Evolutionary conservation across 2,329 filamentous ascomycete genomes (phyloP), one percentile per base, ranked within the genome.

Genomic region (Ophiostoma fasciatum): DNA sequence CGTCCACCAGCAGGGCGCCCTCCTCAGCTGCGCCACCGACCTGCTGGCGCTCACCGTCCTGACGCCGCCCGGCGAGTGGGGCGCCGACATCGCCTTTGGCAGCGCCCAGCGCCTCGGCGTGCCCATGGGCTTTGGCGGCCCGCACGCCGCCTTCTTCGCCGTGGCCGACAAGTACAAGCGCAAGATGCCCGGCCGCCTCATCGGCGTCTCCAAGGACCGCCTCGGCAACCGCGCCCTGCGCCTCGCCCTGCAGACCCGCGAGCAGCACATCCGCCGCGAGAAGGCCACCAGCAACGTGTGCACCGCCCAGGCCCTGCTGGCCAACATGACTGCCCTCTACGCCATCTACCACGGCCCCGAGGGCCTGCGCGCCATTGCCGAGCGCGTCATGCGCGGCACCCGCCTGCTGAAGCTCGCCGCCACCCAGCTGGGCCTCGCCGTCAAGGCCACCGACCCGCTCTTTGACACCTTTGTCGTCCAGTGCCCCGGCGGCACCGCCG

Each of bases 261-360:
- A 96, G 61, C 88, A 96, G 62, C 88, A 96, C 56, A 94, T 96
- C 54, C 74, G 88, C 45, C 74, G 88, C 51, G 88, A 96, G 56
- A 94, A 94, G 68, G 88, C 88, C 2, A 96, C 88, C 2, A 94
- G 85, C 64, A 96, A 96, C 53, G 87, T 94, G 41, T 96, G 88
- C 63, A 96, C 88, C 2, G 87, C 88, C 2, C 88, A 96, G 59
- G 88, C 88, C 8, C 63, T 96, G 19, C 66, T 94, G 35, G 88
- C 88, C 26, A 96, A 96, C 57, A 94, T 94, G 83, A 88, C 76
- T 47, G 84, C 87, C 37, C 79, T 94, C 62, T 96, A 94, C 53
- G 87, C 85, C 35, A 68, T 94, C 36, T 96, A 94, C 57, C 88
- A 96, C 54, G 88, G 88, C 4, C 88, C 88, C 1, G 59, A 74